phyloP scores from a whole-genome alignment of 2,329 filamentous ascomycete species.

The Zymoseptoria crescenta region DNA sequence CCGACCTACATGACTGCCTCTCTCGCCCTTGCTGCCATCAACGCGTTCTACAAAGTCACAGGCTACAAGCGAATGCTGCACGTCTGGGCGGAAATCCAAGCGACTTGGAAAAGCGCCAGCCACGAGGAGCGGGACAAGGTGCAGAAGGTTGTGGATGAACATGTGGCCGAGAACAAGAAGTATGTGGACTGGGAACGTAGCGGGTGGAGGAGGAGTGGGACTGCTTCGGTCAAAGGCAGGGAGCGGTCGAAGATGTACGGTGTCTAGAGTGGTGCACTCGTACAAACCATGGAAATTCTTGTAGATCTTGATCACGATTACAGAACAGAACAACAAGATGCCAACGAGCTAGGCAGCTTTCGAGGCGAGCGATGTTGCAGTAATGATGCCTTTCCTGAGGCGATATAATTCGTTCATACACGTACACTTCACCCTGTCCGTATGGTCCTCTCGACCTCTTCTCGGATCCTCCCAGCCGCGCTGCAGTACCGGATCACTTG shows the following conservation, averaged over 20 bases:
- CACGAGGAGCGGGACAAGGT: conserved; percentile 22
- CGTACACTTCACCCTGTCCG: background rate
- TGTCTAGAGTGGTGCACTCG: background rate
- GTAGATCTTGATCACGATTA: background rate
- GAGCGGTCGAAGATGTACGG: background rate
- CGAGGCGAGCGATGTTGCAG: background rate
- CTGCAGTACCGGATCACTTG: background rate
- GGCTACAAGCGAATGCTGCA: conserved; percentile 45
- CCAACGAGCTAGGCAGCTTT: background rate
- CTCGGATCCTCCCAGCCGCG: background rate
- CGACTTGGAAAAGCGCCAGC: conserved; percentile 32
- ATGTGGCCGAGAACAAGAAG: background rate
- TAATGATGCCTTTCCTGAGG: background rate
- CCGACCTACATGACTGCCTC: conserved; percentile 36
- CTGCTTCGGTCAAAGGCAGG: background rate
- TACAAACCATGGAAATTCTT: background rate
- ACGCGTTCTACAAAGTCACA: conserved; percentile 57
- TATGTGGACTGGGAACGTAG: background rate
- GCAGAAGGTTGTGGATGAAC: conserved; percentile 8
- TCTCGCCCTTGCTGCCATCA: conserved; percentile 52
- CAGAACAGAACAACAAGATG: background rate
- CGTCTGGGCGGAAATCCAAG: conserved; percentile 44
- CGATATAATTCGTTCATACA: background rate
- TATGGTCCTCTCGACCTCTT: background rate
- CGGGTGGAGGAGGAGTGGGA: background rate